phyloP scores from a whole-genome alignment of 331 rosid species.

The Rhamnella rubrinervis region DNA sequence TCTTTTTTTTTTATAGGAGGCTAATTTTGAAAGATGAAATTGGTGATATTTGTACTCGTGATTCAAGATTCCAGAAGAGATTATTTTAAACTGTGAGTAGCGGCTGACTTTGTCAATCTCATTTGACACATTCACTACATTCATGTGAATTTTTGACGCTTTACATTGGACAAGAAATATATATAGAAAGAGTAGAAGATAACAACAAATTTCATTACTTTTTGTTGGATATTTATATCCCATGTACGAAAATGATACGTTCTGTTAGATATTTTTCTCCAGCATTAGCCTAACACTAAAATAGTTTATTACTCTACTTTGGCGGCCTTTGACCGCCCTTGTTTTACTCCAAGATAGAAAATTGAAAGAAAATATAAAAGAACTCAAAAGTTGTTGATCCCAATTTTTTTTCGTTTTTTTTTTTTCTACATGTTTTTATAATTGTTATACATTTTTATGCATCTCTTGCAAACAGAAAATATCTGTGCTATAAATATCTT shows the following conservation, averaged over 20 bases:
- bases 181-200: neutral
- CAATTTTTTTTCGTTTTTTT: too few species aligned
- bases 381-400: too few species aligned
- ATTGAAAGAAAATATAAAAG: too few species aligned
- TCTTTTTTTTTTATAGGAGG: too few species aligned
- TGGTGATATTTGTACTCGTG: constrained; percentile 3
- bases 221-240: neutral
- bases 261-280: constrained; percentile 10
- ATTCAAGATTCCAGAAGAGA: constrained; percentile 8
- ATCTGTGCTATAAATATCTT: too few species aligned
- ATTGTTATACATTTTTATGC: neutral
- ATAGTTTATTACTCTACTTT: neutral
- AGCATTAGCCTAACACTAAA: neutral
- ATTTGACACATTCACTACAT: constrained; percentile 27
- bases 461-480: neutral
- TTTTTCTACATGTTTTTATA: neutral
- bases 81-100: neutral
- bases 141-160: constrained; percentile 33
- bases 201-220: neutral
- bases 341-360: too few species aligned
- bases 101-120: neutral
- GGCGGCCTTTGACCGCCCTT: neutral
- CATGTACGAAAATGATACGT: constrained; percentile 13
- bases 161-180: constrained; percentile 22
- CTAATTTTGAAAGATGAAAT: neutral